Conservation (phyloP, 257 asterid species). For the Solanum infundibuliforme region DNA sequence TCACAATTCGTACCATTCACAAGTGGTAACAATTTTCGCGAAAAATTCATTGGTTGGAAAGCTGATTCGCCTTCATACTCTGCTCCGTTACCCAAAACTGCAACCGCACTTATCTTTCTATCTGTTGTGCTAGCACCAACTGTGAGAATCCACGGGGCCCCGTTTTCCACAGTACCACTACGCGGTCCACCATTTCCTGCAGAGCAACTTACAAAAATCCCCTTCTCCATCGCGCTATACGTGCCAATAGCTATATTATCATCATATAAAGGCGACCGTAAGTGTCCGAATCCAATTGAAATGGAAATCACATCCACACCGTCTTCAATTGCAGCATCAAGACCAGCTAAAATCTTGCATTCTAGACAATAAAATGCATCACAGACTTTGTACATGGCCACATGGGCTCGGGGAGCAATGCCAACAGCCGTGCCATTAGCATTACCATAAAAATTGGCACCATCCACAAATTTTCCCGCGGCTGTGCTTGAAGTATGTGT, state of each 20-base stretch:
- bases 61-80: not conserved
- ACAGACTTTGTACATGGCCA: not conserved
- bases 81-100: not conserved
- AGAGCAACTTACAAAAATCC: not conserved
- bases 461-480: not conserved
- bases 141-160: conserved; percentile 6
- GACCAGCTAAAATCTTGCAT: not conserved
- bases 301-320: conserved; percentile 7
- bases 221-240: not conserved
- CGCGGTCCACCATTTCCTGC: not conserved
- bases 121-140: conserved; percentile 4
- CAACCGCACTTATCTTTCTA: not conserved
- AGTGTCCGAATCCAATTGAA: not conserved
- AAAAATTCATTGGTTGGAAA: not conserved
- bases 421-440: conserved; percentile 5
- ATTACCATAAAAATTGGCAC: not conserved
- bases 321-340: conserved; percentile 3
- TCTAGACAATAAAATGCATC: not conserved
- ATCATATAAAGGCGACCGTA: not conserved
- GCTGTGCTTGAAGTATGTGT: conserved; percentile 2
- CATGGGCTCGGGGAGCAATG: not conserved
- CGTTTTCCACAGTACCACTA: not conserved
- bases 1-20: not conserved
- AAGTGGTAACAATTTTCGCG: not conserved
- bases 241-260: not conserved